These are phyloP conservation scores for Cavenderia fasciculata DNA, from an alignment of 78 protist genomes.

Conservation along the genomic window DNA sequence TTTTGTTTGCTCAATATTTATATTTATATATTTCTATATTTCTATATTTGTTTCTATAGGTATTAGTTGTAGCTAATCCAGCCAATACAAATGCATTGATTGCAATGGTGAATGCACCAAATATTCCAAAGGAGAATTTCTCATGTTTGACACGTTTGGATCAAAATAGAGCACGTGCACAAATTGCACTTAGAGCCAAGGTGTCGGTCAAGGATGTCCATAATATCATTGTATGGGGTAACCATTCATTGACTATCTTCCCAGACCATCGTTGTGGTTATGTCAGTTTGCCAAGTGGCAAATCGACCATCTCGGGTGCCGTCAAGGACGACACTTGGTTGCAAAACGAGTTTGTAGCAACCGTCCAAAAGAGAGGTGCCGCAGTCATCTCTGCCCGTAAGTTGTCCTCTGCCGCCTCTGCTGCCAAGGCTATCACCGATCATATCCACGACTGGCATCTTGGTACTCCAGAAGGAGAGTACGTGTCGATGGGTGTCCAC, in stretches of 20 bases:
- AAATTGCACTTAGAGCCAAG: slow-evolving; percentile 59
- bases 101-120: slow-evolving; percentile 69
- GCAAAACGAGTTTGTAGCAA: slow-evolving; percentile 68
- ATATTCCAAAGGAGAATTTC: slow-evolving; percentile 90
- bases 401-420: slow-evolving; percentile 90
- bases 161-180: slow-evolving; percentile 89
- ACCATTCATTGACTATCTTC: slow-evolving; percentile 89
- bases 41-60: no score
- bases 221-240: slow-evolving; percentile 95
- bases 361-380: slow-evolving; percentile 96
- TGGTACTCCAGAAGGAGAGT: slow-evolving; percentile 78
- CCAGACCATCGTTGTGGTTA: slow-evolving; percentile 83
- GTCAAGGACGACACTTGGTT: slow-evolving; percentile 79
- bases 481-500: slow-evolving; percentile 82
- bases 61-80: slow-evolving; percentile 97
- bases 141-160: slow-evolving; percentile 96
- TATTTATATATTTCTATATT: no score
- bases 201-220: slow-evolving; percentile 61
- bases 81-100: slow-evolving; percentile 97
- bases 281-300: slow-evolving; percentile 42
- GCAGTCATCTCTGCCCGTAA: slow-evolving; percentile 90
- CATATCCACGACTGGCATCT: slow-evolving; percentile 83
- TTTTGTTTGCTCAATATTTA: no score
- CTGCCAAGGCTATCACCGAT: slow-evolving; percentile 89
- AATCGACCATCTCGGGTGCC: slow-evolving; percentile 19